Evolutionary conservation across 192 early-diverging fungal genomes (phyloP), one percentile per base, ranked within the genome.

Genomic region (Ambispora gerdemannii): DNA sequence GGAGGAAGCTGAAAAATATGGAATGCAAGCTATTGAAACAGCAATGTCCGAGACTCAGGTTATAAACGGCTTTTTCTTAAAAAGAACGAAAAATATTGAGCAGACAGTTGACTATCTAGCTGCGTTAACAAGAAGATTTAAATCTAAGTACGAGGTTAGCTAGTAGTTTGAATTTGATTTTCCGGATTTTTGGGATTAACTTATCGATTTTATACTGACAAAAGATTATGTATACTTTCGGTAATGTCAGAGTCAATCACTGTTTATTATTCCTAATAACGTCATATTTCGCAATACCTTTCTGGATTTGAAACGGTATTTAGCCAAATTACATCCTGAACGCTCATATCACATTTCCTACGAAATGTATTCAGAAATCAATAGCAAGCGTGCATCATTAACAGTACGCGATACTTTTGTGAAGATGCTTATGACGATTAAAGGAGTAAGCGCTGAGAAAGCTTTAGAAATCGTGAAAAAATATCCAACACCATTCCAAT

Each of bases 391-490:
- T 6, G 83, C 83, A 19, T 76, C 86, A 2, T 73, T 92, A n/a
- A 82, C 82, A 0, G 81, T 92, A 1, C 79, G 84, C 22, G 94
- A 97, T 56, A 77, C 92, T 2, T 96, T 92, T 78, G 76, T 88
- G 38, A 81, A 88, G 50, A 92, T 97, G 85, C 80, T 99, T 28
- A 87, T 94, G 90, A 86, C 88, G 0, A 76, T 95, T 51, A 84
- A 86, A 50, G 95, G 95, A 24, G 74, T 98, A 22, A 91, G 89
- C 66, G 81, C 77, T 0, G 94, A 98, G 71, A 96, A 95, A 75
- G 97, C 95, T 0, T 50, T 80, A 30, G 80, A 87, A n/a, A 81
- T 99, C 35, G 85, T 81, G 0, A 74, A 74, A 30, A 78, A 59
- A 22, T 97, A 89, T 70, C 85, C 82, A 13, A 97, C 95, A 0